Evolutionary conservation across 139 green algal species (phyloP).

Genomic region (Coelastrella sp.): DNA sequence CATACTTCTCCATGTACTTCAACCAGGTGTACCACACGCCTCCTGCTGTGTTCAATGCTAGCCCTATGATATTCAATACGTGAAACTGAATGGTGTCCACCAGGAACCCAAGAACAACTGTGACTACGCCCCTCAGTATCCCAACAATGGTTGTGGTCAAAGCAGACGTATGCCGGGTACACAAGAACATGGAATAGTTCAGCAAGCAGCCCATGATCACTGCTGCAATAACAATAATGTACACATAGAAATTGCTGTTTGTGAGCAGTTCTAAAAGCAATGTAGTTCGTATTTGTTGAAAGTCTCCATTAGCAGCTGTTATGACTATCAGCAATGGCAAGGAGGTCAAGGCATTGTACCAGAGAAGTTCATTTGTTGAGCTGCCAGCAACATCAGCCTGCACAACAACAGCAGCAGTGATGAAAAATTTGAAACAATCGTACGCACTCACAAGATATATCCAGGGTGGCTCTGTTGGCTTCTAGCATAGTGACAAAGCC

Average conservation of each 20-base stretch:
- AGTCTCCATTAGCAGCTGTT: constrained; percentile 62
- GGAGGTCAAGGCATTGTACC: constrained; percentile 80
- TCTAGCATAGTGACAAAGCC: no score
- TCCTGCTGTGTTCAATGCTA: constrained; percentile 65
- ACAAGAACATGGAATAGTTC: constrained; percentile 75
- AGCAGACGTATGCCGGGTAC: constrained; percentile 78
- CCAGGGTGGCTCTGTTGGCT: no score
- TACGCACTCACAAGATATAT: neutral
- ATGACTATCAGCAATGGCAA: constrained; percentile 68
- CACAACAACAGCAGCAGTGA: neutral
- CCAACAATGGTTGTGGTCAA: constrained; percentile 88
- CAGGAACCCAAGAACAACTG: constrained; percentile 58
- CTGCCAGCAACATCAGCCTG: constrained; percentile 38
- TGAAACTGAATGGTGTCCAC: constrained; percentile 54
- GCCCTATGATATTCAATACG: constrained; percentile 64
- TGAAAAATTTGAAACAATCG: neutral
- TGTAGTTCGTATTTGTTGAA: neutral
- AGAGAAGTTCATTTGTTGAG: constrained; percentile 69
- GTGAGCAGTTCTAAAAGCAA: neutral
- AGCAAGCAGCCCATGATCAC: constrained; percentile 54
- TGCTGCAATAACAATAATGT: constrained; percentile 46
- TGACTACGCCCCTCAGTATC: constrained; percentile 72
- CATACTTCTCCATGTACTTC: constrained; percentile 28
- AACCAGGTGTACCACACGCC: constrained; percentile 54
- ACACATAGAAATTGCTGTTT: constrained; percentile 29